phyloP scores from a whole-genome alignment of 2,329 filamentous ascomycete species.

The Colletotrichum filicis region DNA sequence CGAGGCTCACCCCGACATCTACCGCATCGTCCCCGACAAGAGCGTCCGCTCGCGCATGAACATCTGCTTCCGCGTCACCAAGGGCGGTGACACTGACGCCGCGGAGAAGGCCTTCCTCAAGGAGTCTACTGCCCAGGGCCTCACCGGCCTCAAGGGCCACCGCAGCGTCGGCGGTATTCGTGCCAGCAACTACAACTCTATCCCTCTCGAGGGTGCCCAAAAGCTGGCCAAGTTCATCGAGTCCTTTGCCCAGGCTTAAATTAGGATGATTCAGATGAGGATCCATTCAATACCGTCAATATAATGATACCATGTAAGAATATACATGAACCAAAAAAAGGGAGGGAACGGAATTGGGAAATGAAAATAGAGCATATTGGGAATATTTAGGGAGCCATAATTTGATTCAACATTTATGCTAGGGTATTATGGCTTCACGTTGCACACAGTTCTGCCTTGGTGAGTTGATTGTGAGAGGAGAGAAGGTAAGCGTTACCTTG shows the following conservation, averaged over 20 bases:
- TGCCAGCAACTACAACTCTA: constrained; percentile 89
- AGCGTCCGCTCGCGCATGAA: constrained; percentile 89
- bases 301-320: constrained; percentile 27
- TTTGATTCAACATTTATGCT: constrained; percentile 25
- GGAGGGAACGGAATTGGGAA: background rate
- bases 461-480: background rate
- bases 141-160: constrained; percentile 90
- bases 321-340: background rate
- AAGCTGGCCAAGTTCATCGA: constrained; percentile 74
- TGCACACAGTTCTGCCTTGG: background rate
- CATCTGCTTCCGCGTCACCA: constrained; percentile 85
- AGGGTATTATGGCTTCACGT: background rate
- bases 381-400: constrained; percentile 8
- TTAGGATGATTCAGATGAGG: background rate
- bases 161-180: constrained; percentile 88
- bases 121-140: constrained; percentile 72
- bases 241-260: constrained; percentile 57
- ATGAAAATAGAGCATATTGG: constrained; percentile 5
- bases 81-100: constrained; percentile 68
- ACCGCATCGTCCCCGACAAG: constrained; percentile 81
- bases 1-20: constrained; percentile 79
- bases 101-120: constrained; percentile 85
- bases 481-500: too few relatives aligned
- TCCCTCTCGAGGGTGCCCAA: constrained; percentile 74
- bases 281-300: background rate